A percentile compares a stretch with the other conserved stretches of the same genome.
Evolutionary conservation across 192 early-diverging fungal species (phyloP).

Genomic region (Entomortierella chlamydospora): DNA sequence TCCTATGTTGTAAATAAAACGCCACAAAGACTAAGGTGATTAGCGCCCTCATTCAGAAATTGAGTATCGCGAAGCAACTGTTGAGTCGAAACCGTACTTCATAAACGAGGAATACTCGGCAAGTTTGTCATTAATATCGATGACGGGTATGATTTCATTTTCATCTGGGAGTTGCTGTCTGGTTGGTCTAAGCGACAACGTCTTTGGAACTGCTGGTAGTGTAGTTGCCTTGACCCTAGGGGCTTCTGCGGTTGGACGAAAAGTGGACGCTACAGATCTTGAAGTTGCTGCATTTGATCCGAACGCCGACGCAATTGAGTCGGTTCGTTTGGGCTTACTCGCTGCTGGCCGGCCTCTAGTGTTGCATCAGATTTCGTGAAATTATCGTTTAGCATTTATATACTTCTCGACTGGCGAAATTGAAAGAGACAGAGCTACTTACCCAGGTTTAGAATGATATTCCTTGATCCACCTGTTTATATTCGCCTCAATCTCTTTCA

Average conservation of each 20-base stretch:
- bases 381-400: not conserved
- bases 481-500: conserved; percentile 60
- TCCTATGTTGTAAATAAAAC: conserved; percentile 9
- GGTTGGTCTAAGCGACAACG: conserved; percentile 28
- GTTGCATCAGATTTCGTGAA: too few relatives aligned
- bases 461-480: conserved; percentile 64
- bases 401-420: too few relatives aligned
- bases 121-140: conserved; percentile 49
- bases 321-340: conserved; percentile 12
- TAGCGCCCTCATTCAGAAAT: not conserved
- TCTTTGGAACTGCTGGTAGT: conserved; percentile 23
- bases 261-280: not conserved
- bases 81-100: conserved; percentile 20
- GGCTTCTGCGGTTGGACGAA: conserved; percentile 34
- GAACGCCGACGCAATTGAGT: not conserved
- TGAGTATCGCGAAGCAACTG: too few relatives aligned
- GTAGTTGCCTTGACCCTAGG: conserved; percentile 52
- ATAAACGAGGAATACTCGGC: conserved; percentile 51
- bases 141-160: conserved; percentile 45
- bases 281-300: not conserved
- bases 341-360: conserved; percentile 16
- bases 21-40: not conserved
- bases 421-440: conserved; percentile 10
- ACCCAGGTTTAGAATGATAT: conserved; percentile 53
- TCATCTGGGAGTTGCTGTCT: conserved; percentile 27